Evolutionary conservation across 1,284 basidiomycete genomes (phyloP), one percentile per base, ranked within the genome.

Genomic region (Leccinum insolens): DNA sequence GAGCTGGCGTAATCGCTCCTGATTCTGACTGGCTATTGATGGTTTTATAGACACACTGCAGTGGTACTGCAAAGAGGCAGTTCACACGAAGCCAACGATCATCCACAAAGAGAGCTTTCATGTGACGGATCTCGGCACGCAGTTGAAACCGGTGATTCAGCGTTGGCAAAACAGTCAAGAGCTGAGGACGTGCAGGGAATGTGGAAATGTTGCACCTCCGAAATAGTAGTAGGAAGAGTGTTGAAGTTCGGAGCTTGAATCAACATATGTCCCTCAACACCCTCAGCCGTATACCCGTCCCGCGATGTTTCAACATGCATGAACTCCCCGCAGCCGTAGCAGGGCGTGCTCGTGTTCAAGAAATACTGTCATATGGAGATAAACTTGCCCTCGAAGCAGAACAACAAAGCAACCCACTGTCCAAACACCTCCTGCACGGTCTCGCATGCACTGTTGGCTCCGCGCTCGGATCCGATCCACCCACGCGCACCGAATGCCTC

Each of bases 101-200:
- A 94, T 99, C 75, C 88, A 92, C 71, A 92, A 98, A 79, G 94
- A 94, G 67, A 82, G 86, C 2, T 96, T 99, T 80, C 93, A 96
- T 78, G 94, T 94, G 74, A 92, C 91, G 0, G 95, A 99, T 78
- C 87, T 99, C 44, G 96, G 96, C 60, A 93, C 93, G 5, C 96
- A 99, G 81, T 85, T 99, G 70, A 98, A 98, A 82, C 94, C 95
- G 1, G 84, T 96, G 66, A 98, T 99, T 70, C 84, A 93, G 71
- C 82, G 85, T 63, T 96, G 95, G 95, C 86, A 86, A 81, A 74
- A 74, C 22, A 83, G 87, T 72, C 85, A 87, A 69, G 84, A 85
- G 14, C 76, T 89, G 66, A 84, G 95, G 64, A 89, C 81, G 67
- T 96, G 95, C 77, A 81, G 82, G 14, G 81, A 81, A 66, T 96